Evolutionary conservation across 139 green algal species (phyloP).

Genomic region (Parachlorella kessleri): DNA sequence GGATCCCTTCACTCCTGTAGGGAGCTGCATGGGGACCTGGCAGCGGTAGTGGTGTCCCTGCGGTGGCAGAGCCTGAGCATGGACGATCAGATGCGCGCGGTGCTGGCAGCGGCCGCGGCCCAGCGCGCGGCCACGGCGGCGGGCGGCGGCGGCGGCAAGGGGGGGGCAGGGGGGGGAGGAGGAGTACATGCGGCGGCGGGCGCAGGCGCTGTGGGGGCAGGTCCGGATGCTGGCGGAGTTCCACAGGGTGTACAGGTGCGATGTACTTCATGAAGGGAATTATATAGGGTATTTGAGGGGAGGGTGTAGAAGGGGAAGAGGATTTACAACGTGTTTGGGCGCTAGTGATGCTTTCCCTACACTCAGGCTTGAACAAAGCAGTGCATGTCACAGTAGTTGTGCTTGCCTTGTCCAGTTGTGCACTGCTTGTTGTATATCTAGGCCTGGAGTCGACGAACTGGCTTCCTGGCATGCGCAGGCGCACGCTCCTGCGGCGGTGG

Average conservation of each 20-base stretch:
- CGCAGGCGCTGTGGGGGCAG: conserved; percentile 28
- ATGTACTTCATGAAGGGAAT: neutral
- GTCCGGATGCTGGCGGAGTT: conserved; percentile 36
- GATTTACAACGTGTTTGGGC: no score
- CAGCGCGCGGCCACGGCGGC: neutral
- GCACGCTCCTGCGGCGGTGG: neutral
- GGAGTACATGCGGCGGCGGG: conserved; percentile 1
- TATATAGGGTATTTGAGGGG: no score
- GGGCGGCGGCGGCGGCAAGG: neutral
- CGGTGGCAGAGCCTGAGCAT: conserved; percentile 26
- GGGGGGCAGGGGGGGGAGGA: neutral
- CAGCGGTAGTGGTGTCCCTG: conserved; percentile 28
- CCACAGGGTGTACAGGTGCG: conserved; percentile 27
- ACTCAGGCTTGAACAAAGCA: no score
- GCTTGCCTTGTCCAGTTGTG: no score
- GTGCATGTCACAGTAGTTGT: no score
- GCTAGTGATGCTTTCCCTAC: no score
- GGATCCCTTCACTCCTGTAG: no score
- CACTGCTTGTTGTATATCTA: no score
- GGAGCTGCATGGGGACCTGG: conserved; percentile 32
- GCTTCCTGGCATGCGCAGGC: neutral
- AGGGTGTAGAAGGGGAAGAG: no score
- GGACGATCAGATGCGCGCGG: conserved; percentile 14
- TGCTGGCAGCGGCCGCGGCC: neutral
- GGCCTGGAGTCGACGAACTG: no score